Base-by-base conservation (phyloP, 2,329 filamentous ascomycete genomes). In the Pseudocercospora eumusae region DNA sequence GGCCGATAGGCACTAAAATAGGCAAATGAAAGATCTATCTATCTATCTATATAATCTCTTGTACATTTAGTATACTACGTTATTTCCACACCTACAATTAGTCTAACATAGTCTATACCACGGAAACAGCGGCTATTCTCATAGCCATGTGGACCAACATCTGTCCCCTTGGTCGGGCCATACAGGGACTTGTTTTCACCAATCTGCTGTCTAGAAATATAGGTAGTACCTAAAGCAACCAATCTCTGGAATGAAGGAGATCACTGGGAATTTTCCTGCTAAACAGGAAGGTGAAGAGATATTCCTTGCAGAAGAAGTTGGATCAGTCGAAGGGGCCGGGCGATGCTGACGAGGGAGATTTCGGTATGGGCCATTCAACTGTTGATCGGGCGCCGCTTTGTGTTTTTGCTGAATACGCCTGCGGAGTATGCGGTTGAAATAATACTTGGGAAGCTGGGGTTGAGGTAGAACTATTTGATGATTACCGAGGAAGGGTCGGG, bases 381-480 rank as follows among this genome's bases (percentile, higher is more conserved):
- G 78, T 86, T 0, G 84, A 86, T 68, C 75, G 79, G 1, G 85
- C 82, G 15, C 83, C 83, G 0, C 64, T 86, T 60, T 80, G 74
- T 0, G 71, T 86, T 5, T 81, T 77, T 59, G 78, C 76, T 0
- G 78, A 78, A 78, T 49, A 82, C 84, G 47, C 84, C 84, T 9
- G 76, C 86, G 67, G 84, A 87, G 70, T 84, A 84, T 70, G 82
- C 79, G 0, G 81, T 85, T 1, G 84, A 86, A 71, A 82, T 86
- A 71, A 82, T 86, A 79, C 86, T 86, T 75, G 80, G 79, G 2
- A 85, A 84, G 69, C 68, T 87, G 45, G 84, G 84, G 0, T 64
- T 86, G 65, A 73, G 83, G 61, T 79, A n/a, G n/a, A n/a, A n/a
- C n/a, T n/a, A 85, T 73, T 63, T 86, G 47, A 80, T 83, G 68